These are phyloP conservation scores for Fusarium lyarnte DNA, from an alignment of 2,329 filamentous ascomycete species.

Conservation along the genomic window DNA sequence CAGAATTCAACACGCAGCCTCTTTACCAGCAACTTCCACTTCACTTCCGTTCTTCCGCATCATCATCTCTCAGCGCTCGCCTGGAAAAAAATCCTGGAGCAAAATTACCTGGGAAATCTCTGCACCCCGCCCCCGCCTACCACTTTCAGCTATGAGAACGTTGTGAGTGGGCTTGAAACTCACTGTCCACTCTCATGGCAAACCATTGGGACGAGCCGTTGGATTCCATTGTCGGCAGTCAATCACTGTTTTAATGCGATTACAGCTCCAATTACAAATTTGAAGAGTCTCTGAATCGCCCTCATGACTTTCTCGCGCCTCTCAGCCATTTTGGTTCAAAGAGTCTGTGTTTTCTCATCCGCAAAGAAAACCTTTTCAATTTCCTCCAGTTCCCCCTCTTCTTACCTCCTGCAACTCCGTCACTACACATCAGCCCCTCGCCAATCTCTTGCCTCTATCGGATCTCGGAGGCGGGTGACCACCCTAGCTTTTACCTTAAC, in stretches of 20 bases:
- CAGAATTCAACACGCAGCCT: background rate
- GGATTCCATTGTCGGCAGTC: background rate
- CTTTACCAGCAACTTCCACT: background rate
- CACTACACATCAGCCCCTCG: constrained; percentile 36
- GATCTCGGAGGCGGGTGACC: constrained; percentile 34
- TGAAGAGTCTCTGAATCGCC: background rate
- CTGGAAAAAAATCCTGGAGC: constrained; percentile 26
- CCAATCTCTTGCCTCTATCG: constrained; percentile 43
- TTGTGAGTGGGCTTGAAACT: constrained; percentile 29
- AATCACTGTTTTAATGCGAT: background rate
- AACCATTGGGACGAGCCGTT: background rate
- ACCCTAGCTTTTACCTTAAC: constrained; percentile 27
- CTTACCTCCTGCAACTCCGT: constrained; percentile 20
- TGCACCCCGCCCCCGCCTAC: constrained; percentile 47
- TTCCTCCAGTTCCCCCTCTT: constrained; percentile 10
- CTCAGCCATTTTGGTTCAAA: background rate
- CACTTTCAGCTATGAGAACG: constrained; percentile 33
- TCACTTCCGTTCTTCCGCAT: background rate
- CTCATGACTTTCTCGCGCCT: constrained; percentile 1
- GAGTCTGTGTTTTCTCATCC: constrained; percentile 4
- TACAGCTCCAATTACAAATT: background rate
- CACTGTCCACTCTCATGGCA: background rate
- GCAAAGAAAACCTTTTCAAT: constrained; percentile 6
- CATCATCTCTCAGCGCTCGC: constrained; percentile 10
- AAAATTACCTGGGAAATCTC: constrained; percentile 42